Percentiles rank a stretch among this genome's conserved stretches.
Evolutionary conservation across 768 basidiomycete species (phyloP).

Genomic region (Floccularia luteovirens): DNA sequence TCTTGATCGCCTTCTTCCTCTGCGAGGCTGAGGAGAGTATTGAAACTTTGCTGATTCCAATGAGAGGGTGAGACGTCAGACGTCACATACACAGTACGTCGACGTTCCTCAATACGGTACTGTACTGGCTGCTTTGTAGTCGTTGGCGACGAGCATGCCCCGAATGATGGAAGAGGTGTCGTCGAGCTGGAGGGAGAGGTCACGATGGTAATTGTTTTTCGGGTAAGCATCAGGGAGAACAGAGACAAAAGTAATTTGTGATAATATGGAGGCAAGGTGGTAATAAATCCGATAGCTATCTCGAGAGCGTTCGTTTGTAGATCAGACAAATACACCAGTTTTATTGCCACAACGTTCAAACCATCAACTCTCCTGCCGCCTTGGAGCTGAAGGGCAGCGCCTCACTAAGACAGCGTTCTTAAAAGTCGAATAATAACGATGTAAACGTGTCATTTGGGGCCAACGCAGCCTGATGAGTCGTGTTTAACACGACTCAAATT

Average conservation of each 20-base stretch:
- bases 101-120: conserved; percentile 41
- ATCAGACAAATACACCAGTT: no score
- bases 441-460: no score
- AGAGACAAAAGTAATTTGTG: background rate
- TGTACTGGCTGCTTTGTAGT: conserved; percentile 24
- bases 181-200: conserved; percentile 21
- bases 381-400: no score
- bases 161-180: conserved; percentile 14
- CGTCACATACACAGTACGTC: conserved; percentile 36
- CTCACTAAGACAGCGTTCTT: no score
- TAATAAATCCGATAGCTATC: background rate
- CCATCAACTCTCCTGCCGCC: no score
- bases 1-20: conserved; percentile 19
- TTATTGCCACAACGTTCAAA: no score
- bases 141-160: conserved; percentile 17
- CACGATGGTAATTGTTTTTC: conserved; percentile 28
- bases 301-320: no score
- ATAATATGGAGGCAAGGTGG: background rate
- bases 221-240: conserved; percentile 19
- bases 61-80: conserved; percentile 34
- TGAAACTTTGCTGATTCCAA: conserved; percentile 30
- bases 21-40: conserved; percentile 29
- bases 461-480: no score
- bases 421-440: no score
- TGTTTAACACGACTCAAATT: no score